A percentile compares a stretch with the other conserved stretches of the same genome.
Conservation (phyloP, 2,329 filamentous ascomycete species). For the Zalaria obscura region DNA sequence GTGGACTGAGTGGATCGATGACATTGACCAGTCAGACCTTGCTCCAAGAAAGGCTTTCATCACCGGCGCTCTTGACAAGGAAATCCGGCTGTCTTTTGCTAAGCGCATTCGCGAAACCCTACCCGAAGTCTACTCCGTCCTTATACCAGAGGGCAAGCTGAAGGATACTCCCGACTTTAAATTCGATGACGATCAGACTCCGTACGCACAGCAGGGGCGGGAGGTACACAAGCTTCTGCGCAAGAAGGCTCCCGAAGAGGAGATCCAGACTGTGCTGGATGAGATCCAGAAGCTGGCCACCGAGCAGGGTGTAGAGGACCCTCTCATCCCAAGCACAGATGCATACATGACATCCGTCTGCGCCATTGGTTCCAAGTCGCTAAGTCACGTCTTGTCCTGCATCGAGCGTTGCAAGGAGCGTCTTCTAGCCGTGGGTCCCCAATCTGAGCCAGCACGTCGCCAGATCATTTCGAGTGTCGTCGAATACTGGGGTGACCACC, state of each 20-base stretch:
- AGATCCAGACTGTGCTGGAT: conserved; percentile 70
- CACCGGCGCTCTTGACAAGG: conserved; percentile 79
- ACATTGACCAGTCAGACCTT: conserved; percentile 60
- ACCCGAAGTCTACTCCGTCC: conserved; percentile 62
- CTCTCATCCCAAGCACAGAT: conserved; percentile 76
- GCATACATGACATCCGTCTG: conserved; percentile 89
- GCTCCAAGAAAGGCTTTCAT: conserved; percentile 93
- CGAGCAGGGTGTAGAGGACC: conserved; percentile 53
- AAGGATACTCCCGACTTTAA: conserved; percentile 96
- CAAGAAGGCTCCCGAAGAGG: conserved; percentile 72
- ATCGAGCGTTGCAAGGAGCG: conserved; percentile 91
- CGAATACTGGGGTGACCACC: conserved; percentile 84
- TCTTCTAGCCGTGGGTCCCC: conserved; percentile 62
- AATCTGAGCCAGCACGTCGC: conserved; percentile 59
- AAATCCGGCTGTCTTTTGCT: conserved; percentile 90
- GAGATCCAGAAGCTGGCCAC: conserved; percentile 68
- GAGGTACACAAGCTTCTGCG: conserved; percentile 67
- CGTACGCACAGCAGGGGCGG: conserved; percentile 72
- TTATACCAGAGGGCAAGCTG: conserved; percentile 80
- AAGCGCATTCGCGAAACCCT: conserved; percentile 91
- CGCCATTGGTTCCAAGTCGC: conserved; percentile 84
- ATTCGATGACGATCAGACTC: conserved; percentile 59
- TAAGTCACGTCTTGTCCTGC: conserved; percentile 88
- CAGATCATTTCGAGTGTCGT: conserved; percentile 89
- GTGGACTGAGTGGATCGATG: conserved; percentile 92